Evolutionary conservation across 257 asterid genomes (phyloP).

Genomic region (Datura wrightii): DNA sequence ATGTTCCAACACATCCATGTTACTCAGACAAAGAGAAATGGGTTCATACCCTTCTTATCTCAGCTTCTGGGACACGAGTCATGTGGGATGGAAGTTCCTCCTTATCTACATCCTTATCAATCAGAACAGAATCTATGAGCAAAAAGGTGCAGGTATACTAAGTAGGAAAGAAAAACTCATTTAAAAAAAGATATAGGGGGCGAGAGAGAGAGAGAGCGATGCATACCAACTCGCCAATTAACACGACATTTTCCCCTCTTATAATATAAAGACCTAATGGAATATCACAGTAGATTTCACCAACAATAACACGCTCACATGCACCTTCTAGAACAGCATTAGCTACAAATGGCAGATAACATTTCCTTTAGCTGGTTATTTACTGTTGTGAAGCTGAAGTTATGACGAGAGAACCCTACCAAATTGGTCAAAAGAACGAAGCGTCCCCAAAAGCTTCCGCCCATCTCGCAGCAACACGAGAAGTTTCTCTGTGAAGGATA

Average conservation of each 20-base stretch:
- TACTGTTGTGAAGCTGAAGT: background rate
- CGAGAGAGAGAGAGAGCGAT: slow-evolving; percentile 23
- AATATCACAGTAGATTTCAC: slow-evolving; percentile 84
- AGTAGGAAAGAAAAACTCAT: background rate
- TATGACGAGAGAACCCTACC: slow-evolving; percentile 40
- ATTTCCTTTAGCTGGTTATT: slow-evolving; percentile 25
- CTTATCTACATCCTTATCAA: slow-evolving; percentile 70
- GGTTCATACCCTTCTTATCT: slow-evolving; percentile 36
- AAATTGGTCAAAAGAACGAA: slow-evolving; percentile 59
- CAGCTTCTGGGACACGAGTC: slow-evolving; percentile 34
- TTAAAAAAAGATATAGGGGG: background rate
- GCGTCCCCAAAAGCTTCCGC: slow-evolving; percentile 55
- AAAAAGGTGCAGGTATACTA: background rate
- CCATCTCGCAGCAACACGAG: slow-evolving; percentile 61
- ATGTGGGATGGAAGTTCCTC: slow-evolving; percentile 40
- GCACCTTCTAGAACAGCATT: slow-evolving; percentile 98
- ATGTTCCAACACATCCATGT: background rate
- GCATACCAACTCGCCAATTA: slow-evolving; percentile 95
- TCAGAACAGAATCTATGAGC: slow-evolving; percentile 31
- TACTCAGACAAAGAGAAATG: background rate
- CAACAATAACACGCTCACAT: slow-evolving; percentile 90
- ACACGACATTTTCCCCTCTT: slow-evolving; percentile 96
- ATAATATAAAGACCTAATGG: slow-evolving; percentile 89
- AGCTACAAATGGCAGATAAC: slow-evolving; percentile 51
- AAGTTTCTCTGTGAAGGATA: slow-evolving; percentile 47